Evolutionary conservation across 306 rosid species (phyloP).

Genomic region (Rubus idaeus): DNA sequence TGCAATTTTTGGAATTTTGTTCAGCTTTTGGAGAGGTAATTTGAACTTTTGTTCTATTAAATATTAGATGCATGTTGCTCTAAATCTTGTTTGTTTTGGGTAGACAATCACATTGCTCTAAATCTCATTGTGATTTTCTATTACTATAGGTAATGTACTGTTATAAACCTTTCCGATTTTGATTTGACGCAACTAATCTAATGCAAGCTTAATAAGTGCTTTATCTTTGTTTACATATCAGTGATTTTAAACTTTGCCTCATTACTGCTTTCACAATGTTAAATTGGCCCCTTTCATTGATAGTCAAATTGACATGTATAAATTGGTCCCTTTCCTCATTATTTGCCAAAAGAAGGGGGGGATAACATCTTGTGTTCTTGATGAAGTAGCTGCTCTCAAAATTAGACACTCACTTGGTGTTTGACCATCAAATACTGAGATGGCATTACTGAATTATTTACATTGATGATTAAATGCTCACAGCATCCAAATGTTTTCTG

Average conservation of each 20-base stretch:
- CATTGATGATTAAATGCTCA: not conserved
- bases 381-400: not conserved
- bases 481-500: not conserved
- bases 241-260: not conserved
- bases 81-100: not conserved
- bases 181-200: not conserved
- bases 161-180: not conserved
- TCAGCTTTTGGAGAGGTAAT: slow-evolving; percentile 71
- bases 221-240: not conserved
- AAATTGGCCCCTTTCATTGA: not conserved
- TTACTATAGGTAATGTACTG: not conserved
- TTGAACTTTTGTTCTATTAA: not conserved
- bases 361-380: not conserved
- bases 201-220: not conserved
- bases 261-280: not conserved
- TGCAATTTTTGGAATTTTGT: slow-evolving; percentile 81
- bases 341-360: no score
- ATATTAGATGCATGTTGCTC: not conserved
- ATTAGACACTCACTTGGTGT: not conserved
- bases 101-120: not conserved
- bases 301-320: not conserved
- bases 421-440: not conserved
- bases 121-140: not conserved
- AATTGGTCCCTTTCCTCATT: no score
- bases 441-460: no score